Base-by-base conservation (phyloP, 768 basidiomycete species). In the Termitomyces sp. region DNA sequence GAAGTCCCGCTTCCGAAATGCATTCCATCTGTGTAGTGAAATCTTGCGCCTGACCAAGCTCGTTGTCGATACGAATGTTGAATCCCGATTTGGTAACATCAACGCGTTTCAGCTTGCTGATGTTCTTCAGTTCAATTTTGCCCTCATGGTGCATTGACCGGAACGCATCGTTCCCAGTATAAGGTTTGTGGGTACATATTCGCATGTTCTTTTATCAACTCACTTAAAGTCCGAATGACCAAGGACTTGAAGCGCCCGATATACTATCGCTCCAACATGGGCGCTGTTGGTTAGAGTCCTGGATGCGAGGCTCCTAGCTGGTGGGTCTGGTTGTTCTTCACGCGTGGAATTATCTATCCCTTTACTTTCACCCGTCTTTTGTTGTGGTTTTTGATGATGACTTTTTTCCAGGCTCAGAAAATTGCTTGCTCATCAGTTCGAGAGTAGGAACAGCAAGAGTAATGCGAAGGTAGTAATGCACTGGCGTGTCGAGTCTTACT, bases 151-250 rank as follows among this genome's bases (percentile, higher is more conserved):
- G 96, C 97, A 26, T 77, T 99, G 64, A 99, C 97, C 4, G 97
- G 97, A 65, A 99, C 98, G 97, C 98, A 99, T 76, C 88, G 96
- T 30, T 98, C 98, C 81, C 98, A 98, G 80, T 99, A 99, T 81
- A 98, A 98, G 85, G 89, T 88, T 59, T 12, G 79, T 68, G 39
- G n/a, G 26, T 10, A 22, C 5, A 26, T 26, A 39, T 24, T 48
- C 26, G 20, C 40, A 9, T 13, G 3, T 53, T 18, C n/a, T 26
- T 12, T 32, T 30, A n/a, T 32, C 33, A 22, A 39, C 40, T 52
- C 40, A 36, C 22, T 57, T 60, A 56, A 99, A 86, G 95, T 99
- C 39, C 89, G 97, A 62, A 96, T 96, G 95, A 97, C 94, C 66
- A 99, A 98, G 83, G 97, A 98, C 72, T 73, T 98, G 71, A 99